phyloP scores from a whole-genome alignment of 2,329 filamentous ascomycete species.

The Penicillium psychrosexuale region DNA sequence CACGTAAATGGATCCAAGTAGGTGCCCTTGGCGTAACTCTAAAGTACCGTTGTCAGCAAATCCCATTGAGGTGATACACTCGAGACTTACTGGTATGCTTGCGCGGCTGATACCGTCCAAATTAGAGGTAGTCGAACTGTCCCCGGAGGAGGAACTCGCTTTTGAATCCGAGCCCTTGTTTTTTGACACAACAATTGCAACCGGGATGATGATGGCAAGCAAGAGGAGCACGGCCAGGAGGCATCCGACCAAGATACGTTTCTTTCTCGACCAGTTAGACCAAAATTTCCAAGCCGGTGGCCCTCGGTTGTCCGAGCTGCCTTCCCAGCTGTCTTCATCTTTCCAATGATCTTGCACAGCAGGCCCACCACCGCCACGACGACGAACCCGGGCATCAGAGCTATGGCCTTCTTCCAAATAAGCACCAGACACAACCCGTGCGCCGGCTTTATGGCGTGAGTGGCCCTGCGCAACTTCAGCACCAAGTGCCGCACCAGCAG shows the following conservation, averaged over 20 bases:
- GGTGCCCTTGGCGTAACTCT: conserved; percentile 64
- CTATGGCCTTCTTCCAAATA: conserved; percentile 63
- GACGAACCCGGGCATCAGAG: conserved; percentile 49
- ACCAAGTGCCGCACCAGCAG: conserved; percentile 17
- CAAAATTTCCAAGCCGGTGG: conserved; percentile 36
- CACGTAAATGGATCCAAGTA: conserved; percentile 87
- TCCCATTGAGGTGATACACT: background rate
- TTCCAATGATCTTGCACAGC: conserved; percentile 50
- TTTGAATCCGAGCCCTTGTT: conserved; percentile 47
- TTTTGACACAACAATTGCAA: conserved; percentile 64
- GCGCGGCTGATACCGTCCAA: conserved; percentile 54
- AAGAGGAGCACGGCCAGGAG: conserved; percentile 54
- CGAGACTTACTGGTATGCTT: conserved; percentile 55
- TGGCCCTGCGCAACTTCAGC: conserved; percentile 25
- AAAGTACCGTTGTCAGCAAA: conserved; percentile 12
- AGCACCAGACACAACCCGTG: conserved; percentile 66
- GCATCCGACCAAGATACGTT: conserved; percentile 51
- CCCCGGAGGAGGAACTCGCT: conserved; percentile 25
- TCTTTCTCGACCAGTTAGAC: conserved; percentile 33
- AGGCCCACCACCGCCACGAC: conserved; percentile 35
- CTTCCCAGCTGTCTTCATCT: conserved; percentile 41
- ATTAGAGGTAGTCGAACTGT: conserved; percentile 41
- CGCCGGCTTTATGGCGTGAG: conserved; percentile 49
- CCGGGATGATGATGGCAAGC: conserved; percentile 64
- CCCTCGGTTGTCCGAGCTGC: conserved; percentile 32